Base-by-base conservation (phyloP, 2,329 filamentous ascomycete species). In the Exophiala oligosperma region DNA sequence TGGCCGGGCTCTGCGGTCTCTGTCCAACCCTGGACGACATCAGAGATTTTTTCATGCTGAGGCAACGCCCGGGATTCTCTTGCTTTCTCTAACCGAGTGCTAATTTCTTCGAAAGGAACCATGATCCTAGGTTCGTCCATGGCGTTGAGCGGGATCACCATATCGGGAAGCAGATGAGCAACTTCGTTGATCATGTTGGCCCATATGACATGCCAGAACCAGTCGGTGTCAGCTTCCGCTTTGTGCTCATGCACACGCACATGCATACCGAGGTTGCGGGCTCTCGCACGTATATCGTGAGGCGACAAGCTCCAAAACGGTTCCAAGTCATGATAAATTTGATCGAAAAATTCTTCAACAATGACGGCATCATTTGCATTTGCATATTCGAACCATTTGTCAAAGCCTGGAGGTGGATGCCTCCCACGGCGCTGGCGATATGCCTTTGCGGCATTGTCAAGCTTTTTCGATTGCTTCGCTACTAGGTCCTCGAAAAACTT, bases 331-430 rank as follows among this genome's bases (percentile, higher is more conserved):
- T 77, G 66, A 64, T 81, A 79, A 8, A 82, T 78, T 58, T 77
- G 77, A 58, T 81, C 79, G 63, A 79, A 81, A 60, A 80, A 77
- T 5, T 79, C 75, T 64, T 81, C 79, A 4, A 81, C 69, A 1
- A 81, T 70, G 29, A 80, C 38, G 1, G 76, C 73, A 51, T 75
- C 67, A 47, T 76, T 67, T 9, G 71, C 69, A 32, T 71, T 66
- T 6, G 80, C 79, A 63, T 73, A 80, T 3, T 71, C 59, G 61
- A 73, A 77, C 80, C 80, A 82, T 38, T 67, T 59, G 47, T 79
- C 77, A 63, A 82, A 82, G 2, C 72, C 70, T 1, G 80, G 80
- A 6, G 80, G 80, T 12, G 80, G 79, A 60, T 81, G 77, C 35
- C 80, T 71, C 1, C 79, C 78, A 56, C 77, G 68, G 17, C 75